Evolutionary conservation across 1,284 basidiomycete genomes (phyloP).

Genomic region (Papiliotrema nemorosa): DNA sequence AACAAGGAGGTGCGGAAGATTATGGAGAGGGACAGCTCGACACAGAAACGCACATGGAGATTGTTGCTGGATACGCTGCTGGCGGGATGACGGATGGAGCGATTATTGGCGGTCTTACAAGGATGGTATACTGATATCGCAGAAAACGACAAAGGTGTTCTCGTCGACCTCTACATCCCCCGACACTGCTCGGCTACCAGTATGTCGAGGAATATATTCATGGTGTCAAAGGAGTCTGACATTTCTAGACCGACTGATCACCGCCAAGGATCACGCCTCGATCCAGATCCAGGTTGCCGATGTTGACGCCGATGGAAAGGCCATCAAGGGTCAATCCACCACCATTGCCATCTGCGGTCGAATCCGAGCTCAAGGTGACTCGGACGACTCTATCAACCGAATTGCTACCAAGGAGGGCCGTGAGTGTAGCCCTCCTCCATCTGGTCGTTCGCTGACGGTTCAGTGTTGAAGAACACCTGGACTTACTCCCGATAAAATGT

Average conservation of each 20-base stretch:
- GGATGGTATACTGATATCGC: slow-evolving; percentile 12
- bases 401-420: slow-evolving; percentile 91
- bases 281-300: slow-evolving; percentile 95
- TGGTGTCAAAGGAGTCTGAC: too few relatives aligned
- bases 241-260: slow-evolving; percentile 41
- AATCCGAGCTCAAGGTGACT: slow-evolving; percentile 91
- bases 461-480: slow-evolving; percentile 52
- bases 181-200: slow-evolving; percentile 97
- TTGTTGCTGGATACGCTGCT: neutral
- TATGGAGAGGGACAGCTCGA: neutral
- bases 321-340: slow-evolving; percentile 73
- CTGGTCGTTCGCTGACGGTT: neutral
- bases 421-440: slow-evolving; percentile 56
- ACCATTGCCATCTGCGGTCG: slow-evolving; percentile 92
- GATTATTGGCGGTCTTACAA: too few relatives aligned
- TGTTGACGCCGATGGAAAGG: slow-evolving; percentile 89
- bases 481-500: slow-evolving; percentile 46
- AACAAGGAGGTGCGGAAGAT: neutral
- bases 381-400: slow-evolving; percentile 95
- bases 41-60: too few relatives aligned
- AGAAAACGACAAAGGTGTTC: slow-evolving; percentile 70
- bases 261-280: slow-evolving; percentile 97
- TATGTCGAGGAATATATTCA: too few relatives aligned
- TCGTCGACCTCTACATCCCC: slow-evolving; percentile 99
- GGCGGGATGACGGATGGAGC: neutral